Conservation (phyloP, 129 eudicot species). For the Helianthus annuus region HanXRQr2.0-SUNRISE NC_035438.2:71405333-71405832, state of each 20-base stretch:
- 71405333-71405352: conserved; percentile 13
- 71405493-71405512: neutral
- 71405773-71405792: conserved; percentile 4
- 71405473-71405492: conserved; percentile 19
- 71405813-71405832: neutral
- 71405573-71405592: too few species aligned
- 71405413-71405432: conserved; percentile 99
- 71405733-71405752: neutral
- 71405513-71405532: conserved; percentile 88
- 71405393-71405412: conserved; percentile 99
- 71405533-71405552: conserved; percentile 98
- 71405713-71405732: neutral
- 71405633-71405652: too few species aligned
- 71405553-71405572: too few species aligned
- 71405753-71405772: conserved; percentile 5
- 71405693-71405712: neutral
- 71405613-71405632: too few species aligned
- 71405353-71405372: conserved; percentile 15
- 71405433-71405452: neutral
- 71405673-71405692: too few species aligned
- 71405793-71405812: neutral
- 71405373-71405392: conserved; percentile 98
- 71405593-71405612: too few species aligned
- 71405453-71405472: neutral
- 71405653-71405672: too few species aligned